Base-by-base conservation (phyloP, 495 filamentous ascomycete genomes). In the Xylaria bambusicola region DNA sequence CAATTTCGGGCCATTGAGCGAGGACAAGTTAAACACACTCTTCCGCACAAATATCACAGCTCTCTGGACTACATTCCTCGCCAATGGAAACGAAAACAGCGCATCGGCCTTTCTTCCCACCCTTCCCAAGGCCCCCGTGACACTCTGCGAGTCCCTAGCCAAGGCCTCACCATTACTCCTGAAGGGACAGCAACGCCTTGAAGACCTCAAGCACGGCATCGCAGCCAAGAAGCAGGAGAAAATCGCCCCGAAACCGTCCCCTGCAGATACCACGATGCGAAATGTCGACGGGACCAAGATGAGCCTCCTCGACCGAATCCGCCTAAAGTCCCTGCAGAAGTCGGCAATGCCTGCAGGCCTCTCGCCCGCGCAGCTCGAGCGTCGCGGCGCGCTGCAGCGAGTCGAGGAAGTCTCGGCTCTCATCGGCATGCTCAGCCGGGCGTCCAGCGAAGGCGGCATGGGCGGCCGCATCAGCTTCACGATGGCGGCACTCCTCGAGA, bases 301-400 rank as follows among this genome's bases (percentile, higher is more conserved):
- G 70, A 72, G 67, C 60, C 65, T 90, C 18, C 79, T 89, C 15
- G 86, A 87, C 57, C 84, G 87, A 60, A 79, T 90, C 60, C 81
- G 84, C 27, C 69, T 78, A 18, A 88, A 86, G 71, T 77, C 87
- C 49, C 65, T 78, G 3, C 71, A 77, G 38, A 71, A 75, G 41
- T 64, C 80, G 0, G 71, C 73, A 38, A 50, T 77, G 1, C 73
- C 78, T 0, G 51, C 74, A 17, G 71, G 62, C 0, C 75, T 79
- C 1, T 71, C 79, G 0, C 65, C 75, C 1, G 78, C 73, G n/a
- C 76, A 84, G 62, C 70, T 85, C 12, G 75, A 75, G 62, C 80
- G 86, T 1, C 73, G 74, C 33, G 76, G 80, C 1, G 86, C 87
- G 13, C 74, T 90, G 10, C 80, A 84, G 56, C 77, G 87, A 15